Conservation (phyloP, 1,139 yeast genomes). For the Saccharomycopsis hybrid region DNA sequence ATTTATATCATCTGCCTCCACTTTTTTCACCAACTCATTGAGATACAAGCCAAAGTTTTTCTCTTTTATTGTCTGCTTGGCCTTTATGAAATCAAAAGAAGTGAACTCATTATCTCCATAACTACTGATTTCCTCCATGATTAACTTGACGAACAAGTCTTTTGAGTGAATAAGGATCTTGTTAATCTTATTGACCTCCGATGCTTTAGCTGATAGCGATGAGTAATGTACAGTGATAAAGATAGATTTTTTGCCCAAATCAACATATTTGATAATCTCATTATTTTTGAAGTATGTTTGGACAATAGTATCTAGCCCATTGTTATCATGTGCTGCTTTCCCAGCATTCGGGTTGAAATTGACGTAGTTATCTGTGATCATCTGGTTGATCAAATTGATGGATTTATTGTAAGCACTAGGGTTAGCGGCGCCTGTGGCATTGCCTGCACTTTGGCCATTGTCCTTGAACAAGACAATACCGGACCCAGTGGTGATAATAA, state of each 20-base stretch:
- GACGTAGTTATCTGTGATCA: slow-evolving; percentile 14
- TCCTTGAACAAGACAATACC: slow-evolving; percentile 19
- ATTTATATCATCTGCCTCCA: slow-evolving; percentile 25
- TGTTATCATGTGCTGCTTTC: background rate
- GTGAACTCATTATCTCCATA: background rate
- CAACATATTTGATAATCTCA: slow-evolving; percentile 16
- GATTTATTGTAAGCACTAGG: too few species aligned
- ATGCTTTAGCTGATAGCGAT: slow-evolving; percentile 5
- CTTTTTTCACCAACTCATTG: slow-evolving; percentile 12
- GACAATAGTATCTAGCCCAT: background rate
- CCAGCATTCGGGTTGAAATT: slow-evolving; percentile 8
- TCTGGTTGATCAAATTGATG: slow-evolving; percentile 10
- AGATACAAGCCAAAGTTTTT: slow-evolving; percentile 10
- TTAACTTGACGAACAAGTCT: slow-evolving; percentile 13
- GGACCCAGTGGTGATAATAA: slow-evolving; percentile 16
- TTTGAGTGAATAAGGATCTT: slow-evolving; percentile 11
- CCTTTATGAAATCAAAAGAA: slow-evolving; percentile 4
- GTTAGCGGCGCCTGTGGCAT: background rate
- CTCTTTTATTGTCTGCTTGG: slow-evolving; percentile 7
- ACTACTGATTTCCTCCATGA: slow-evolving; percentile 4
- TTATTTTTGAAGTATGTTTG: slow-evolving; percentile 10
- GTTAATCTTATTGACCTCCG: slow-evolving; percentile 7
- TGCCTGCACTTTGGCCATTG: background rate
- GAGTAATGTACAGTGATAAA: slow-evolving; percentile 13
- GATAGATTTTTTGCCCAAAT: slow-evolving; percentile 6